Evolutionary conservation across 192 early-diverging fungal genomes (phyloP).

Genomic region (Phlyctochytrium arcticum): DNA sequence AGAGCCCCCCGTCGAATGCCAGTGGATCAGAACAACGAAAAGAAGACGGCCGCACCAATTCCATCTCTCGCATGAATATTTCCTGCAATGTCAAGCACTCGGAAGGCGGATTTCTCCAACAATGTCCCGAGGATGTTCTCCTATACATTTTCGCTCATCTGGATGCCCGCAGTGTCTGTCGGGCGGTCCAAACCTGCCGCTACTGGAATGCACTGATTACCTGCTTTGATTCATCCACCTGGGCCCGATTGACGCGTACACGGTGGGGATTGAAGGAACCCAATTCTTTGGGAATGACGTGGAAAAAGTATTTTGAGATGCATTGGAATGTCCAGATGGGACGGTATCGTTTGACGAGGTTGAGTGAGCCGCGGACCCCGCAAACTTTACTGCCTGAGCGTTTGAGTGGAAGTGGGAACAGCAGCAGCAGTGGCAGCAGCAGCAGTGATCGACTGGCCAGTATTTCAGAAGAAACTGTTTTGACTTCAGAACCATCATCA

Average conservation of each 20-base stretch:
- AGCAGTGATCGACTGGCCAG: too few relatives aligned
- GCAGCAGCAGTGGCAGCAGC: background rate
- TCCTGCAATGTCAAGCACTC: too few relatives aligned
- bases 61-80: too few relatives aligned
- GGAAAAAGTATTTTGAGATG: conserved; percentile 20
- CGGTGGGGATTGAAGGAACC: conserved; percentile 1
- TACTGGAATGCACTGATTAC: conserved; percentile 17
- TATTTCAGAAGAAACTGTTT: background rate
- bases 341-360: background rate
- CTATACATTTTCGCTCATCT: conserved; percentile 20
- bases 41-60: too few relatives aligned
- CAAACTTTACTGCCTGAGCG: background rate
- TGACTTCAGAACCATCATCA: background rate
- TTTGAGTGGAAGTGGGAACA: background rate
- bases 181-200: conserved; percentile 6
- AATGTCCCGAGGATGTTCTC: conserved; percentile 27
- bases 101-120: background rate
- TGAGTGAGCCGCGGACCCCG: background rate
- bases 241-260: conserved; percentile 5
- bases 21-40: too few relatives aligned
- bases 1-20: too few relatives aligned
- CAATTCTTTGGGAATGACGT: background rate
- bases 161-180: conserved; percentile 14
- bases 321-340: conserved; percentile 24
- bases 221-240: conserved; percentile 11